Conservation (phyloP, 1,284 basidiomycete genomes). For the Takashimella tepidaria region DNA sequence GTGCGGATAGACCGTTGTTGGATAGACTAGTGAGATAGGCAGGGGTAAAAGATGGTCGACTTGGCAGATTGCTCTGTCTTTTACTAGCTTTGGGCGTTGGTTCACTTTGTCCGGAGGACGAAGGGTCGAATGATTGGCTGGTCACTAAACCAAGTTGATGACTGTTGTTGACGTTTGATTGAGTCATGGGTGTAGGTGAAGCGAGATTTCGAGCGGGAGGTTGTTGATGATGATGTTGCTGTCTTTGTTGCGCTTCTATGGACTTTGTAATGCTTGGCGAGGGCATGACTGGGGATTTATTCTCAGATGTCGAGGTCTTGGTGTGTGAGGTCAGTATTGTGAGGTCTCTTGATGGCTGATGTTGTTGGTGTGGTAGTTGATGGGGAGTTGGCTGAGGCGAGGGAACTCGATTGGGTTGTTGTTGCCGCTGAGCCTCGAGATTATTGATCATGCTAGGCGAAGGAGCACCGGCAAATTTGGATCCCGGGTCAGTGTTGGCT, state of each 20-base stretch:
- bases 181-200: not conserved
- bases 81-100: conserved; percentile 30
- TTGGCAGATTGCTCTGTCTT: conserved; percentile 42
- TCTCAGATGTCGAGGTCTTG: not conserved
- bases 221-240: too few species aligned
- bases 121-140: conserved; percentile 3
- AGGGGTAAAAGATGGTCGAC: conserved; percentile 27
- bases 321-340: not conserved
- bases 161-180: not conserved
- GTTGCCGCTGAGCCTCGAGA: conserved; percentile 34
- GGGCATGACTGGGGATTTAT: not conserved
- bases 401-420: conserved; percentile 23
- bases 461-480: conserved; percentile 56
- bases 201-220: too few species aligned
- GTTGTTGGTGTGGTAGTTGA: too few species aligned
- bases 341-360: too few species aligned
- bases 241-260: not conserved
- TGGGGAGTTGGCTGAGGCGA: not conserved
- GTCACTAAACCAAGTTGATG: conserved; percentile 2
- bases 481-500: conserved; percentile 57
- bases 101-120: conserved; percentile 5
- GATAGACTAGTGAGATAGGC: conserved; percentile 42
- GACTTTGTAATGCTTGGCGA: not conserved
- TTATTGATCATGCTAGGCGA: conserved; percentile 46
- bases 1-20: conserved; percentile 29